Evolutionary conservation across 306 rosid genomes (phyloP).

Genomic region (Lathyrus oleraceus): DNA sequence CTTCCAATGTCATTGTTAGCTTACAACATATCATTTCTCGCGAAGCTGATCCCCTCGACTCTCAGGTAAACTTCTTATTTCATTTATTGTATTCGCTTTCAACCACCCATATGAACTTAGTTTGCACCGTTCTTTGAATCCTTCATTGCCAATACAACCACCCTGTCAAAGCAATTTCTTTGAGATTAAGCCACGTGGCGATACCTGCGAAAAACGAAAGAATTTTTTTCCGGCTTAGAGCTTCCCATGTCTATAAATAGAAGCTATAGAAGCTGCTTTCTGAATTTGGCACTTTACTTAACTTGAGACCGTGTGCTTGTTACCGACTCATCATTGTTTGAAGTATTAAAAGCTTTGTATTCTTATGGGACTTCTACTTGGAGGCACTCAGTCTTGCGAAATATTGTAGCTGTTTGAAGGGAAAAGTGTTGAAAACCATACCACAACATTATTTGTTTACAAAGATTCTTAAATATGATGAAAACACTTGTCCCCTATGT

Average conservation of each 20-base stretch:
- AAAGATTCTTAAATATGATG: conserved; percentile 9
- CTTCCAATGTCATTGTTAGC: conserved; percentile 74
- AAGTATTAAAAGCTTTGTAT: conserved; percentile 13
- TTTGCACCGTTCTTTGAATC: neutral
- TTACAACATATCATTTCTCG: conserved; percentile 90
- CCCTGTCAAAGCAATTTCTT: neutral
- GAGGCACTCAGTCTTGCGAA: neutral
- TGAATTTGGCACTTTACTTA: conserved; percentile 22
- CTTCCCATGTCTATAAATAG: no score
- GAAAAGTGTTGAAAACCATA: neutral
- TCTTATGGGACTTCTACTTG: neutral
- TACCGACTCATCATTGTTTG: neutral
- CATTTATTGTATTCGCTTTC: conserved; percentile 7
- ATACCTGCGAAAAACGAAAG: no score
- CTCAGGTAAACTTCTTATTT: conserved; percentile 56
- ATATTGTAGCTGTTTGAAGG: neutral
- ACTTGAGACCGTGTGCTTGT: conserved; percentile 5
- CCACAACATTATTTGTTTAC: neutral
- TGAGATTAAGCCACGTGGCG: no score
- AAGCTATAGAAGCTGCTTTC: no score
- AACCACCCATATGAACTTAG: neutral
- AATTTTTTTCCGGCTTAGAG: no score
- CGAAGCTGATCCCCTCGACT: conserved; percentile 81
- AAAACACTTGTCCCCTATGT: conserved; percentile 11
- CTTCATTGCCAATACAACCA: neutral